phyloP scores from a whole-genome alignment of 805 yeast genomes.

The Candida morakotiae region DNA sequence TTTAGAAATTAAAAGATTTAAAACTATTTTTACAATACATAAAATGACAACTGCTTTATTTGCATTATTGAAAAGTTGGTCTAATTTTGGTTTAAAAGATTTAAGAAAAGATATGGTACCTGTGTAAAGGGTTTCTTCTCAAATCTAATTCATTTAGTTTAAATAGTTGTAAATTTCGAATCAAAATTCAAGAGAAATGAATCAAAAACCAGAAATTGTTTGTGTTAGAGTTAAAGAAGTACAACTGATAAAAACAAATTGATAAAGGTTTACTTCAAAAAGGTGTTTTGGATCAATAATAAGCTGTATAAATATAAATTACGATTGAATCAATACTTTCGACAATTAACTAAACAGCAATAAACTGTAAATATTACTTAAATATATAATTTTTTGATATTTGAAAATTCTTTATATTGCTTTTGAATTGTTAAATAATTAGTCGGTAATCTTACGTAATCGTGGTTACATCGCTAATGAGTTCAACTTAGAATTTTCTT shows the following conservation, averaged over 20 bases:
- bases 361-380: too few species aligned
- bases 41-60: conserved; percentile 64
- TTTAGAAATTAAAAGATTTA: conserved; percentile 25
- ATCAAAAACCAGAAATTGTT: conserved; percentile 48
- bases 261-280: conserved; percentile 63
- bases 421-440: too few species aligned
- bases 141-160: conserved; percentile 57
- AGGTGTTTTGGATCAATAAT: conserved; percentile 46
- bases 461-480: too few species aligned
- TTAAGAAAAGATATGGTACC: conserved; percentile 41
- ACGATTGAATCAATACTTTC: too few species aligned
- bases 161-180: conserved; percentile 60
- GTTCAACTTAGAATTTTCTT: too few species aligned
- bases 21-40: conserved; percentile 40
- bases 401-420: too few species aligned
- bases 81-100: conserved; percentile 62
- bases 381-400: too few species aligned
- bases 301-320: too few species aligned
- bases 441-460: too few species aligned
- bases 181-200: conserved; percentile 43
- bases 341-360: too few species aligned
- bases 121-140: conserved; percentile 58
- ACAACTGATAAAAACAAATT: conserved; percentile 60
- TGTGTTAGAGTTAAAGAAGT: conserved; percentile 59
- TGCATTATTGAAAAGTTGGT: conserved; percentile 64